Base-by-base conservation (phyloP, 306 rosid species). In the Prunus mongolica region DNA sequence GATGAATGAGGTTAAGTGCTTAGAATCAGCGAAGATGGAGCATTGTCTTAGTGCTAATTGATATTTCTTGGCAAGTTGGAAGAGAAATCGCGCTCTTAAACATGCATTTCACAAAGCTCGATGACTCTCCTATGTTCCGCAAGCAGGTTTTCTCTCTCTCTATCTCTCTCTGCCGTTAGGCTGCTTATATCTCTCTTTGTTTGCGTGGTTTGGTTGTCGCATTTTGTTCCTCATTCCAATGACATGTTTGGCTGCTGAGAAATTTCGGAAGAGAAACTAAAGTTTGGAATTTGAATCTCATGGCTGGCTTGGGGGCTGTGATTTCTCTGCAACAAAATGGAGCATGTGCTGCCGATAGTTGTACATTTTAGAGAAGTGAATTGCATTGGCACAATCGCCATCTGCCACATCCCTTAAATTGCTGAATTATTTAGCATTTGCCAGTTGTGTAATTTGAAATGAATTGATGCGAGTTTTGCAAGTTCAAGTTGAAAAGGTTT, bases 41-140 rank as follows among this genome's bases (percentile, higher is more conserved):
- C 85, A 76, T 76, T 79, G 78, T 2, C 72, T 64, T 16, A 27
- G 73, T 24, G 12, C 32, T 65, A 27, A 80, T 61, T 62, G 50
- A 12, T 50, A 74, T 65, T 72, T 84, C 19, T 32, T 74, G 9
- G 57, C 1, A 49, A 65, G 77, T n/a, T 58, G 15, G 76, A 55
- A 38, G 67, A 24, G 55, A 13, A 44, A 27, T 83, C 46, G 27
- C n/a, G 24, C 65, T 73, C 68, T 30, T n/a, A 14, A 84, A 92
- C 79, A 96, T 96, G 99, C 99, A 86, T 84, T 96, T 92, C 84
- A 85, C 98, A 1, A 96, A 96, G 97, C 97, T 96, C 75, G 99
- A 96, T 73, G 99, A 96, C 78, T 96, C 99, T 82, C 99, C 99
- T 57, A 96, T 96, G 99, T 96, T 96, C 89, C 99, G 99, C 81